Conservation (phyloP, 2,329 filamentous ascomycete genomes). For the Paecilomyces sp. region DNA sequence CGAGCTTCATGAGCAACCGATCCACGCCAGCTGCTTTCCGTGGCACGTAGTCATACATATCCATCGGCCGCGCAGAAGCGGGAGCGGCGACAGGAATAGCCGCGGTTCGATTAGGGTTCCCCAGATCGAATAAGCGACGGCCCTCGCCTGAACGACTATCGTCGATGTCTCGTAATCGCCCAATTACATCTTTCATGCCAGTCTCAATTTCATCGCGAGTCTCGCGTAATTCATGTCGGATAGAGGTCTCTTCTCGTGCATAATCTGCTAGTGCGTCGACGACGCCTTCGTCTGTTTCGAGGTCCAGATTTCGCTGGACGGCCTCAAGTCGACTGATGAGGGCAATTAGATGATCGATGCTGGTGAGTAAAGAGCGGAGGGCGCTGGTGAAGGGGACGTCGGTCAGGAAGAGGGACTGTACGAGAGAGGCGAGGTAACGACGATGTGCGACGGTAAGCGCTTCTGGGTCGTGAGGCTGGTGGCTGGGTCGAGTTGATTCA, state of each 20-base stretch:
- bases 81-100: conserved; percentile 15
- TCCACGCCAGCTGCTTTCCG: conserved; percentile 73
- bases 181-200: conserved; percentile 57
- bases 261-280: conserved; percentile 68
- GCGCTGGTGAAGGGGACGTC: conserved; percentile 32
- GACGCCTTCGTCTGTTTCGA: conserved; percentile 75
- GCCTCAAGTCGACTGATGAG: conserved; percentile 67
- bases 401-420: conserved; percentile 37
- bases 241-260: conserved; percentile 62
- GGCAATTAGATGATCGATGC: conserved; percentile 75
- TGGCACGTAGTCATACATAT: conserved; percentile 52
- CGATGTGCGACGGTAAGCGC: conserved; percentile 73
- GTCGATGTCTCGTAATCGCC: conserved; percentile 55
- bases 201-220: conserved; percentile 59
- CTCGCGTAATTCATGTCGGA: conserved; percentile 56
- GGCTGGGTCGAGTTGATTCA: conserved; percentile 6
- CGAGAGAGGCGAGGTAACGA: conserved; percentile 63
- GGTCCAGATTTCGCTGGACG: conserved; percentile 70
- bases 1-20: conserved; percentile 82
- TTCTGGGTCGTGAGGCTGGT: conserved; percentile 67
- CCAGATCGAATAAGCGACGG: conserved; percentile 25
- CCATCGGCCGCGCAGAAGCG: conserved; percentile 15
- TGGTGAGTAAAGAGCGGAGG: conserved; percentile 30
- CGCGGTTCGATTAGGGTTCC: conserved; percentile 19
- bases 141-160: conserved; percentile 40